These are phyloP conservation scores for Cryphonectria carpinicola DNA, from an alignment of 2,329 filamentous ascomycete species.

Conservation along the genomic window DNA sequence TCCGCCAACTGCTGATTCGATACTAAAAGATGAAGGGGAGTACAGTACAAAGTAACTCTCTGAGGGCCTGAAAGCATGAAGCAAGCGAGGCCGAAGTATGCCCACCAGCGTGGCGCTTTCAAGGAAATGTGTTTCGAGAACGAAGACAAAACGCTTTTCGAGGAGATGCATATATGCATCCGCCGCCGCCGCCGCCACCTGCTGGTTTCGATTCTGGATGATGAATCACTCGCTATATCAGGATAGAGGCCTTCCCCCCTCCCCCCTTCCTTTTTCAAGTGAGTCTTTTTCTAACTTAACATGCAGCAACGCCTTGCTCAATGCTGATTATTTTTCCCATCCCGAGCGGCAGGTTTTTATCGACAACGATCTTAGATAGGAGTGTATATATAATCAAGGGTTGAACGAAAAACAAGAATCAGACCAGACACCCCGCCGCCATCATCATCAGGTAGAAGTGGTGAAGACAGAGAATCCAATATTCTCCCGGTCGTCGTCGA, in stretches of 20 bases:
- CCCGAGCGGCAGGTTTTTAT: neutral
- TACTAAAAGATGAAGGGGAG: too few relatives aligned
- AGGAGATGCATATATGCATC: neutral
- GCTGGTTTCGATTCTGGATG: neutral
- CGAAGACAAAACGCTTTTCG: neutral
- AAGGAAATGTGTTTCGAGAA: too few relatives aligned
- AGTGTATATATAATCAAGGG: conserved; percentile 7
- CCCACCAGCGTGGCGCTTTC: too few relatives aligned
- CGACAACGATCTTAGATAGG: neutral
- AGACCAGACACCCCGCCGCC: neutral
- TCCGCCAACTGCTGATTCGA: too few relatives aligned
- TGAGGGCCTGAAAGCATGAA: too few relatives aligned
- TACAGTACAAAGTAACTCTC: too few relatives aligned
- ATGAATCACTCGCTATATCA: neutral
- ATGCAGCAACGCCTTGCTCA: conserved; percentile 16
- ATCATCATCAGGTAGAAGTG: neutral
- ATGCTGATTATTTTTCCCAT: conserved; percentile 9
- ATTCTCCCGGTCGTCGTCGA: conserved; percentile 63
- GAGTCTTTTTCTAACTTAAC: neutral
- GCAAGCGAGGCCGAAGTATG: too few relatives aligned
- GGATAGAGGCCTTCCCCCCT: neutral
- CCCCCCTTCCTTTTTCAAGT: neutral
- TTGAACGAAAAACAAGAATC: neutral
- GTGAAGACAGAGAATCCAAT: conserved; percentile 56
- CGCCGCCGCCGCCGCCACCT: neutral